A percentile compares a stretch with the other conserved stretches of the same genome.
Conservation (phyloP, 129 eudicot genomes). For the Deinandra increscens region DNA sequence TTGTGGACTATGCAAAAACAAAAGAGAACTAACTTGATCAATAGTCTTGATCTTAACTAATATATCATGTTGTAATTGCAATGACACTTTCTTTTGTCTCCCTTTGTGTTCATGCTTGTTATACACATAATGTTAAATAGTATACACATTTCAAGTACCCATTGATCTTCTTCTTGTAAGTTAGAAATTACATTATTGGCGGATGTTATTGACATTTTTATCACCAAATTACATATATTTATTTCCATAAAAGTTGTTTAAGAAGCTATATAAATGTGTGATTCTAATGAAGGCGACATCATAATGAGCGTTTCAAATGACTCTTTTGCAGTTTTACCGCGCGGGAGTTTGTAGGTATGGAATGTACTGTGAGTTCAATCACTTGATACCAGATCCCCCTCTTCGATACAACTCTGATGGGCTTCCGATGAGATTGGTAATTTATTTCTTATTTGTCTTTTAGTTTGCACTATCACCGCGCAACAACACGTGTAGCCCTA, state of each 20-base stretch:
- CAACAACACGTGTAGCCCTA: not conserved
- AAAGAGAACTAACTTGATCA: not conserved
- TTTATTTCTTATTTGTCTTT: not conserved
- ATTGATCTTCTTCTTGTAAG: not conserved
- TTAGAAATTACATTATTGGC: not conserved
- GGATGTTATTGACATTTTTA: not conserved
- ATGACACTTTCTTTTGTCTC: no score
- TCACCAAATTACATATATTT: not conserved
- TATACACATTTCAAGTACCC: not conserved
- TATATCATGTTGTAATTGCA: not conserved
- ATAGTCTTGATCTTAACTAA: not conserved
- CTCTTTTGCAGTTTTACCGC: not conserved
- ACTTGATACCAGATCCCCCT: not conserved
- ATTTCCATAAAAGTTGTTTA: not conserved
- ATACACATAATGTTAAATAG: no score
- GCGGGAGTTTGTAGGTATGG: not conserved
- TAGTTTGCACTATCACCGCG: not conserved
- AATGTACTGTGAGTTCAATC: not conserved
- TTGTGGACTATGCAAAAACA: not conserved
- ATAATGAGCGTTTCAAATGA: not conserved
- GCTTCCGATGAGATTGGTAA: constrained; percentile 2
- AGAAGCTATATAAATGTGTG: not conserved
- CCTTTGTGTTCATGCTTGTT: no score
- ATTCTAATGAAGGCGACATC: not conserved
- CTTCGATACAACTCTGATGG: not conserved